phyloP scores from a whole-genome alignment of 2,329 filamentous ascomycete species.

The Pseudogymnoascus sp. region DNA sequence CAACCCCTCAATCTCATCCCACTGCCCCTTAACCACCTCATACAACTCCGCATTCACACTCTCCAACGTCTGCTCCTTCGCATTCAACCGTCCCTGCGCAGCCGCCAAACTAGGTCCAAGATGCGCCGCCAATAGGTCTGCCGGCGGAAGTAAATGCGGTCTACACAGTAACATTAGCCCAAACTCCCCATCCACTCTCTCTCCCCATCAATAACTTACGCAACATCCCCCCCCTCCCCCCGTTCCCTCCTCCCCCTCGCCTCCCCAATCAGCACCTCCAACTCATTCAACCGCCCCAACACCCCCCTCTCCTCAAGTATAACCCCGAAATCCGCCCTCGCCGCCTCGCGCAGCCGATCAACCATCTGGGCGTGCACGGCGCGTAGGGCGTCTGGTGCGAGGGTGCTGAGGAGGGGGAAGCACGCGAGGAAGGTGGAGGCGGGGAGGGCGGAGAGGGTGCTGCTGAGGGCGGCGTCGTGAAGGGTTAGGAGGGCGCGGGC shows the following conservation, averaged over 20 bases:
- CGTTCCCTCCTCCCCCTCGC: slow-evolving; percentile 30
- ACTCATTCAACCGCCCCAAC: slow-evolving; percentile 48
- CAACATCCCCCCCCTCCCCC: slow-evolving; percentile 10
- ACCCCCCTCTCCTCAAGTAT: slow-evolving; percentile 45
- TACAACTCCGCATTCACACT: slow-evolving; percentile 47
- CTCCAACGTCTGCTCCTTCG: slow-evolving; percentile 47
- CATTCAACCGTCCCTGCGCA: slow-evolving; percentile 49
- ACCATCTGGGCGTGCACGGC: slow-evolving; percentile 52
- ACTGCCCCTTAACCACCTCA: slow-evolving; percentile 43
- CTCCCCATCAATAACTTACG: slow-evolving; percentile 1
- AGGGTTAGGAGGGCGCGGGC: slow-evolving; percentile 46
- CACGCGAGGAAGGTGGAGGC: slow-evolving; percentile 51
- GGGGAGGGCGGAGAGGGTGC: slow-evolving; percentile 46
- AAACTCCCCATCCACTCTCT: slow-evolving; percentile 10
- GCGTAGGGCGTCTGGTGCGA: slow-evolving; percentile 41
- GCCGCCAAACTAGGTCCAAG: slow-evolving; percentile 42
- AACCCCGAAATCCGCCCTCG: slow-evolving; percentile 48
- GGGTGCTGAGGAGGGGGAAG: slow-evolving; percentile 49
- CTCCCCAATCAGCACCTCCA: slow-evolving; percentile 46
- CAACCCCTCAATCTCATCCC: slow-evolving; percentile 44
- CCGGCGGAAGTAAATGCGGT: slow-evolving; percentile 48
- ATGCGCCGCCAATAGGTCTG: slow-evolving; percentile 45
- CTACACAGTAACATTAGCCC: slow-evolving; percentile 23
- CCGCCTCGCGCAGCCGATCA: slow-evolving; percentile 43
- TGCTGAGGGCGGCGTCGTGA: slow-evolving; percentile 42